Evolutionary conservation across 345 rosid genomes (phyloP).

Genomic region (Lumnitzera littorea): DNA sequence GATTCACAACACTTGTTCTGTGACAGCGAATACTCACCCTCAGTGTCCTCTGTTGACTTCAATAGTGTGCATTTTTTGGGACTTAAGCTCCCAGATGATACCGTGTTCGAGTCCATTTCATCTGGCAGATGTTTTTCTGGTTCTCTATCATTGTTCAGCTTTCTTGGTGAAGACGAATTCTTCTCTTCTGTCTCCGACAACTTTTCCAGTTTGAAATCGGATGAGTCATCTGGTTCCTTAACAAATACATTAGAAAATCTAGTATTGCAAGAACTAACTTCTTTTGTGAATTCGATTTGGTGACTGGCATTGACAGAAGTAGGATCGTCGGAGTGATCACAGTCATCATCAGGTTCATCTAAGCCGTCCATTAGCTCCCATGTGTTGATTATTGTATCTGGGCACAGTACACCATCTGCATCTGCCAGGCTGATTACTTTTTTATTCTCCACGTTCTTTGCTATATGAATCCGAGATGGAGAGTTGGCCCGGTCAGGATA

Average conservation of each 20-base stretch:
- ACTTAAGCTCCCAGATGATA: constrained; percentile 52
- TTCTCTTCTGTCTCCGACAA: constrained; percentile 2
- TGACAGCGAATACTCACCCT: constrained; percentile 15
- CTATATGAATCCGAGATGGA: constrained; percentile 17
- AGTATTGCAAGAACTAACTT: constrained; percentile 20
- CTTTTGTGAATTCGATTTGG: constrained; percentile 2
- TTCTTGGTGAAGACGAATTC: constrained; percentile 17
- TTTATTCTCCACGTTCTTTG: constrained; percentile 5
- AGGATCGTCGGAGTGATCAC: constrained; percentile 10
- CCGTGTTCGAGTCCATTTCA: constrained; percentile 55
- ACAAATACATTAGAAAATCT: constrained; percentile 3
- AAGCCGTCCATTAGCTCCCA: constrained; percentile 99
- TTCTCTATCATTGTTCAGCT: constrained; percentile 62
- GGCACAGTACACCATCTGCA: constrained; percentile 31
- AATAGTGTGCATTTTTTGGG: constrained; percentile 8
- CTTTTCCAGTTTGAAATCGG: constrained; percentile 3
- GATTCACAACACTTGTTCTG: constrained; percentile 10
- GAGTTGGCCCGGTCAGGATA: constrained; percentile 12
- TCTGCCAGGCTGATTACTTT: constrained; percentile 10
- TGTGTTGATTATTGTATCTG: constrained; percentile 84
- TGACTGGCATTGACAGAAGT: constrained; percentile 4
- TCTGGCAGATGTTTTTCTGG: constrained; percentile 68
- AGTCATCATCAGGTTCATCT: constrained; percentile 38
- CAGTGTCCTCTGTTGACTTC: constrained; percentile 23
- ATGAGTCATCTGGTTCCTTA: neutral